Evolutionary conservation across 306 rosid species (phyloP).

Genomic region (Rosa persica): DNA sequence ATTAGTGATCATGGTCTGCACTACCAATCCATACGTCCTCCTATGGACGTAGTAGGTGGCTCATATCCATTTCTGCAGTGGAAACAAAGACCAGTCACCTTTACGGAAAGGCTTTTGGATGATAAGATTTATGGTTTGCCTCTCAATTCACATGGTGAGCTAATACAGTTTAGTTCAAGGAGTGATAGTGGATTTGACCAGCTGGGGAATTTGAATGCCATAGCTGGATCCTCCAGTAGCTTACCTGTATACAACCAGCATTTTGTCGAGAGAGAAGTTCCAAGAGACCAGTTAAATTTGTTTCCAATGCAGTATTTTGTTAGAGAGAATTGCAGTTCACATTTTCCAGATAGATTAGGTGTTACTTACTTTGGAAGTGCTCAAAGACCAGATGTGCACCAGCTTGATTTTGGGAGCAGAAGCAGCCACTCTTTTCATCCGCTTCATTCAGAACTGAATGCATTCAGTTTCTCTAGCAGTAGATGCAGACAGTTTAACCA

Average conservation of each 20-base stretch:
- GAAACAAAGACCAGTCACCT: slow-evolving; percentile 44
- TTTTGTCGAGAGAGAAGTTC: slow-evolving; percentile 45
- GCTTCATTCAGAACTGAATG: slow-evolving; percentile 41
- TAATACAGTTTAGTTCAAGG: slow-evolving; percentile 70
- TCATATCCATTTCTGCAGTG: slow-evolving; percentile 40
- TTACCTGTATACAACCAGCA: slow-evolving; percentile 45
- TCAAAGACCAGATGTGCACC: slow-evolving; percentile 46
- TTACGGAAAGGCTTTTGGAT: slow-evolving; percentile 40
- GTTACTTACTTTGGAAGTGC: slow-evolving; percentile 45
- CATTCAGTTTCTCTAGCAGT: slow-evolving; percentile 29
- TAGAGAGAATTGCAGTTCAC: slow-evolving; percentile 27
- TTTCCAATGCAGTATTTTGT: slow-evolving; percentile 41
- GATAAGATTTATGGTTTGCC: slow-evolving; percentile 71
- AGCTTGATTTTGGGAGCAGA: slow-evolving; percentile 42
- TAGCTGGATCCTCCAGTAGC: slow-evolving; percentile 42
- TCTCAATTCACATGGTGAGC: slow-evolving; percentile 90
- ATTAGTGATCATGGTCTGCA: slow-evolving; percentile 26
- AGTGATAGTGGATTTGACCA: slow-evolving; percentile 40
- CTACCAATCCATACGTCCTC: slow-evolving; percentile 40
- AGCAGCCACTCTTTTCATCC: slow-evolving; percentile 38
- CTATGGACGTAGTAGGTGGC: slow-evolving; percentile 43
- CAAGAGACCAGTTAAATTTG: slow-evolving; percentile 41
- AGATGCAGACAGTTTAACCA: slow-evolving; percentile 51
- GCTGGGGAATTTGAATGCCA: slow-evolving; percentile 39
- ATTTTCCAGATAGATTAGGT: slow-evolving; percentile 60